A percentile compares a stretch with the other conserved stretches of the same genome.
phyloP scores from a whole-genome alignment of 1,139 yeast species.

The Petasospora fabianii region DNA sequence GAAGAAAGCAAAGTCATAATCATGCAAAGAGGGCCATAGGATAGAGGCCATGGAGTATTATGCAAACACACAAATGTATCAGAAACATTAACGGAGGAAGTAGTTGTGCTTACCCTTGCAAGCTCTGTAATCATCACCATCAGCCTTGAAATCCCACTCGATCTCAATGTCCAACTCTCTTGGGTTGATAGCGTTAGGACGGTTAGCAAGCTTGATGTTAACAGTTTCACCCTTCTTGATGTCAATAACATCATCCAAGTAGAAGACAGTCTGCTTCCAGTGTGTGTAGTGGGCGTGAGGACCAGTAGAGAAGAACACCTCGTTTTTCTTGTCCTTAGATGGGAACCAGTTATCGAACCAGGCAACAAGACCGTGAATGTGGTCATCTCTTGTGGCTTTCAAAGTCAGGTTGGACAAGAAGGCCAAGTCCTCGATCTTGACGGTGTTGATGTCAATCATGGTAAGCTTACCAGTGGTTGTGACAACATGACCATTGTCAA shows the following conservation, averaged over 20 bases:
- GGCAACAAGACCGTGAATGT: conserved; percentile 82
- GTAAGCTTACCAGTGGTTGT: conserved; percentile 69
- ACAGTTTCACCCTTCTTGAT: conserved; percentile 74
- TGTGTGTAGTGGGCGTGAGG: conserved; percentile 81
- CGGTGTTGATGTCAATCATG: conserved; percentile 87
- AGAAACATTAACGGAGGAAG: conserved; percentile 50
- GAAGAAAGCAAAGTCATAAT: too few relatives aligned
- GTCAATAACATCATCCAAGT: conserved; percentile 77
- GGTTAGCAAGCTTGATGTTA: conserved; percentile 66
- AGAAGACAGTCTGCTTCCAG: conserved; percentile 98
- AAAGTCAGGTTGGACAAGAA: conserved; percentile 66
- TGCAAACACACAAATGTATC: too few relatives aligned
- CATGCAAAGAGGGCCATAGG: too few relatives aligned
- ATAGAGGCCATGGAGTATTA: too few relatives aligned
- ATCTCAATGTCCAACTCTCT: conserved; percentile 78
- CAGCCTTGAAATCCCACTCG: conserved; percentile 46
- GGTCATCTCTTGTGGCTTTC: conserved; percentile 73
- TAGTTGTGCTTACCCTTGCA: conserved; percentile 53
- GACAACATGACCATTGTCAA: conserved; percentile 71
- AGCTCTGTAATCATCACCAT: conserved; percentile 35
- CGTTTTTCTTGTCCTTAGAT: conserved; percentile 44
- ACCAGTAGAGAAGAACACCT: conserved; percentile 71
- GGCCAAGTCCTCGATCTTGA: conserved; percentile 75
- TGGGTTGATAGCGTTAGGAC: conserved; percentile 76
- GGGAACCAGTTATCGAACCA: conserved; percentile 97